phyloP scores from a whole-genome alignment of 129 eudicot genomes.

The Mikania micrantha region DNA sequence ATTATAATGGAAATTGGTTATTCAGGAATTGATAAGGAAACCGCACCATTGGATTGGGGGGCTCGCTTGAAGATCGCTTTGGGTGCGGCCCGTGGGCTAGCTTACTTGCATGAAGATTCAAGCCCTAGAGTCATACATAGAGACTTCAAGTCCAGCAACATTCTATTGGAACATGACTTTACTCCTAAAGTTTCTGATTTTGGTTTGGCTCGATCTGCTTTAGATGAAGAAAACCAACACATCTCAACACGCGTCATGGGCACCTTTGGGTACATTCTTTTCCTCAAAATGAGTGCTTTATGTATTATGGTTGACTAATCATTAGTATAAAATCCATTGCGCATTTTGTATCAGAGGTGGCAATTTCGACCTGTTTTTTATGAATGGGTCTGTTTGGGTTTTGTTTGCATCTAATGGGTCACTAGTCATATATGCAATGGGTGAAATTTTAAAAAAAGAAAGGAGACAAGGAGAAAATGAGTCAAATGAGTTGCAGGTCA shows the following conservation, averaged over 20 bases:
- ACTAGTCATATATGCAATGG: too few species aligned
- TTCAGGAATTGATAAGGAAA: conserved; percentile 59
- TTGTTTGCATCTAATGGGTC: background rate
- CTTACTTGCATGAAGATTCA: conserved; percentile 93
- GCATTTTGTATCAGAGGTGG: background rate
- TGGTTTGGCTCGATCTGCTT: conserved; percentile 78
- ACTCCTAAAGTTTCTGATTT: conserved; percentile 92
- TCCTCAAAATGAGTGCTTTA: background rate
- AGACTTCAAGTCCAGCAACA: conserved; percentile 94
- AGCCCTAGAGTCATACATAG: conserved; percentile 94
- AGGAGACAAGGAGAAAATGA: background rate
- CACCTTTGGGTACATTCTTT: conserved; percentile 65
- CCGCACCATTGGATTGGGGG: conserved; percentile 74
- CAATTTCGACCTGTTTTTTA: background rate
- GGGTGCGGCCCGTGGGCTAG: conserved; percentile 91
- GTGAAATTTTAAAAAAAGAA: background rate
- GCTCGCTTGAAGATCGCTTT: conserved; percentile 80
- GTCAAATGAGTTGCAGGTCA: background rate
- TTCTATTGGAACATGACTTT: conserved; percentile 75
- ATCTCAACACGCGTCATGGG: conserved; percentile 96
- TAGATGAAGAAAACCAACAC: conserved; percentile 76
- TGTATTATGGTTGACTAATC: background rate
- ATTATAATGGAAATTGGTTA: background rate
- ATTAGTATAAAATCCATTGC: background rate
- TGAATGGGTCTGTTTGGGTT: background rate